Evolutionary conservation across 192 early-diverging fungal species (phyloP).

Genomic region (Coemansia pectinata): DNA sequence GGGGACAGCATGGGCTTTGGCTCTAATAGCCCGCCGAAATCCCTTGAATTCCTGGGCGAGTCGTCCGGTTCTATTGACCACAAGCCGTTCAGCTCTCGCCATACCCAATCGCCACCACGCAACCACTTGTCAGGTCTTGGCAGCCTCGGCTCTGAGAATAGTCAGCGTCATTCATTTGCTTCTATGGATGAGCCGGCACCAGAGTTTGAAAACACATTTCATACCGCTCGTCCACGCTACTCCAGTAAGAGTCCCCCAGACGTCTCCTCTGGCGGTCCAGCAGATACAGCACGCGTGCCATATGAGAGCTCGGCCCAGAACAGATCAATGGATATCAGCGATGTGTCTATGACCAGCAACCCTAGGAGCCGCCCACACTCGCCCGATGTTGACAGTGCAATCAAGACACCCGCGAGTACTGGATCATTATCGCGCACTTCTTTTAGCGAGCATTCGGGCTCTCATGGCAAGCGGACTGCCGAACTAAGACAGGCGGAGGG

Average conservation of each 20-base stretch:
- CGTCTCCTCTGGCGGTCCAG: not conserved
- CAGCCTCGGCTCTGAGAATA: slow-evolving; percentile 15
- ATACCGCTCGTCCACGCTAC: slow-evolving; percentile 10
- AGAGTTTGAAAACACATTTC: slow-evolving; percentile 40
- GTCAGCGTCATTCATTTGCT: slow-evolving; percentile 19
- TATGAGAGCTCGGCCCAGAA: slow-evolving; percentile 8
- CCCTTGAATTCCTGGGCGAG: slow-evolving; percentile 26
- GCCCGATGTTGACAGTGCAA: slow-evolving; percentile 14
- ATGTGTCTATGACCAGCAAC: slow-evolving; percentile 49
- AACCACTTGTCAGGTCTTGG: slow-evolving; percentile 11
- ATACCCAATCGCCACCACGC: slow-evolving; percentile 23
- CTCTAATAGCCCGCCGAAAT: slow-evolving; percentile 14
- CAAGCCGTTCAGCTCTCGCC: slow-evolving; percentile 10
- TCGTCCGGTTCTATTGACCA: slow-evolving; percentile 20
- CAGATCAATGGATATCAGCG: slow-evolving; percentile 41
- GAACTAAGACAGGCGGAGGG: not conserved
- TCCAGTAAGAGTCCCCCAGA: not conserved
- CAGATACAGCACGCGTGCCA: not conserved
- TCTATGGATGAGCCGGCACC: slow-evolving; percentile 24
- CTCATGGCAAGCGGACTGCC: slow-evolving; percentile 3
- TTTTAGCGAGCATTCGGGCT: slow-evolving; percentile 3
- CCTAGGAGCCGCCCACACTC: slow-evolving; percentile 36
- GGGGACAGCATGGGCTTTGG: slow-evolving; percentile 9
- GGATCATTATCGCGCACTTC: not conserved
- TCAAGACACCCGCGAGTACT: slow-evolving; percentile 2